These are phyloP conservation scores for Ulota crispa DNA, from an alignment of 225 moss, liverwort and hornwort genomes.

Conservation along the genomic window DNA sequence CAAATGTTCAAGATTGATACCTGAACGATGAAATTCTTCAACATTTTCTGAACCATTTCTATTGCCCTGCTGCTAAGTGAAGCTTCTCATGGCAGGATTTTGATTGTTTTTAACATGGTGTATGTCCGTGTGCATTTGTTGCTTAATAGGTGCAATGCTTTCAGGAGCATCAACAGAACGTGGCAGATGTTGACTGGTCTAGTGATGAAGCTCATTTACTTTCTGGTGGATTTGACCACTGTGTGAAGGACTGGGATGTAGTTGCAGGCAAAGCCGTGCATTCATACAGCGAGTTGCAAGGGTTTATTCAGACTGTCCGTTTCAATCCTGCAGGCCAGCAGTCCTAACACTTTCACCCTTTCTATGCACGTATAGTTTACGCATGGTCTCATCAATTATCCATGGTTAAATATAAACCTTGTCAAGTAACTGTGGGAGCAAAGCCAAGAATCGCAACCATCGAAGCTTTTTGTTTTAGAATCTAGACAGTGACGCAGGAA, in stretches of 20 bases:
- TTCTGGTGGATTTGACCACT: conserved; percentile 89
- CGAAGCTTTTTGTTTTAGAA: neutral
- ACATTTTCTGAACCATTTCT: neutral
- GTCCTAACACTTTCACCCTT: conserved; percentile 2
- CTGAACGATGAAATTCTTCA: neutral
- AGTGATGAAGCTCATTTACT: conserved; percentile 78
- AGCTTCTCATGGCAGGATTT: neutral
- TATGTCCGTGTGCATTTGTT: neutral
- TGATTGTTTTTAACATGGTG: conserved; percentile 15
- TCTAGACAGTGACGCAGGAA: neutral
- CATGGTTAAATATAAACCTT: neutral
- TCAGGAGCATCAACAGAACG: conserved; percentile 88
- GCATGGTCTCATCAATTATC: neutral
- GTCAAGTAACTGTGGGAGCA: conserved; percentile 1
- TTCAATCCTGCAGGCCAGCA: conserved; percentile 84
- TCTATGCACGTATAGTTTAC: neutral
- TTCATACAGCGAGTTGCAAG: conserved; percentile 89
- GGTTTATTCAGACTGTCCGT: conserved; percentile 86
- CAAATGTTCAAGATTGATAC: neutral
- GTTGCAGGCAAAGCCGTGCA: conserved; percentile 78
- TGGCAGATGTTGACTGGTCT: conserved; percentile 94
- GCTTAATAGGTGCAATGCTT: conserved; percentile 79
- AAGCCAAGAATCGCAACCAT: neutral
- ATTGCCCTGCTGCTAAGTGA: neutral
- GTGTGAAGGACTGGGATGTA: conserved; percentile 96